Base-by-base conservation (phyloP, 2,329 filamentous ascomycete genomes). In the Lachnellula arida region DNA sequence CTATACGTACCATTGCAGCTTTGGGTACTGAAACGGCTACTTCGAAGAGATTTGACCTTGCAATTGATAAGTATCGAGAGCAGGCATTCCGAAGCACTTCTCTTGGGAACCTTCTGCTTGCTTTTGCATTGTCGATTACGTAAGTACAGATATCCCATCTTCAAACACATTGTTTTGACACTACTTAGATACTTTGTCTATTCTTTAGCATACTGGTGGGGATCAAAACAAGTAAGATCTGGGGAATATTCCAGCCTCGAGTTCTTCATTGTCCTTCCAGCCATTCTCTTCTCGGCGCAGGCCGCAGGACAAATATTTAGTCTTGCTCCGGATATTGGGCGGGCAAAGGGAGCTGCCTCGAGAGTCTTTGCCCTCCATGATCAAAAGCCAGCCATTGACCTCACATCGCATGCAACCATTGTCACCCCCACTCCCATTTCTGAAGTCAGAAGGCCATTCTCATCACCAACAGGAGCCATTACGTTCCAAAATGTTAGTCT, bases 131-230 rank as follows among this genome's bases (percentile, higher is more conserved):
- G 69, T 53, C 63, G 15, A 62, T 66, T 43, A 68, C 61, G 59
- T 65, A 59, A 50, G 58, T 58, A 6, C 4, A 6, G 9, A 2
- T 44, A 9, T 12, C 11, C 6, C 11, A 5, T 12, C n/a, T 28
- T 17, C 15, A 15, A 32, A 8, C 34, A 11, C 40, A 51, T n/a
- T 3, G 34, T 37, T 28, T 60, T 32, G 60, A 40, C 79, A 82
- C 65, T 79, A 76, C 73, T 78, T 11, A 81, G 83, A 19, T 87
- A 86, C 65, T 77, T 88, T 50, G 81, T 90, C 25, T 89, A 91
- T 65, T 85, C 87, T 0, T 80, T 92, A 53, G 85, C 87, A 0
- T 91, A 90, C 71, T 92, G 87, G 86, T 92, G 88, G 87, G 88
- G 88, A 3, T 80, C 87, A 0, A 86, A 82, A 63, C 82, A 84